Evolutionary conservation across 1,284 basidiomycete species (phyloP), one percentile per base, ranked within the genome.

Genomic region (Ceratobasidium sp.): DNA sequence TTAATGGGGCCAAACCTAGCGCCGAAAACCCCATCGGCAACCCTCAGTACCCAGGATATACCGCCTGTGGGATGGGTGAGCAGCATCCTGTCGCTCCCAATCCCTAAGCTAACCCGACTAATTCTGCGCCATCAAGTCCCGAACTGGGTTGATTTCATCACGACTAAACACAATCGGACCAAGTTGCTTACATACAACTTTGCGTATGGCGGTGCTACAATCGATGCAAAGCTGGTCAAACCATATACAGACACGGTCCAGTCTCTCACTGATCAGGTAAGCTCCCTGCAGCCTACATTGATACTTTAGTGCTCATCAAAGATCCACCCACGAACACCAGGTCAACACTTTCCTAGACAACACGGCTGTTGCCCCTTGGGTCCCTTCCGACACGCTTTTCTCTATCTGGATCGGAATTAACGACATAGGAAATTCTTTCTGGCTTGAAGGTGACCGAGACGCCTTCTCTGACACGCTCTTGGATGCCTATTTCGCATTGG

Each of bases 331-430:
- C n/a, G n/a, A n/a, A 11, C 21, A 32, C 5, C 88, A 90, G 78
- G 88, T 90, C 5, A 79, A 82, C 21, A 84, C 86, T 75, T 90
- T 89, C 80, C 83, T 86, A 62, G 55, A 82, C 16, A 82, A 87
- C 72, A 88, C 88, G 1, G 73, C 76, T 9, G 85, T 83, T n/a
- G 88, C 86, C 0, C 75, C 81, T 46, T 90, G 88, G 88, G 78
- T 82, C 50, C 84, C 85, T 75, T 81, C 83, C 1, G 85, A 89
- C 77, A 84, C 87, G 35, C 80, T 89, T 0, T 89, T 89, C 77
- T 85, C 86, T 2, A 77, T 89, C 66, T 90, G 88, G 86, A 88
- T 90, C 76, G 89, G 88, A 4, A 90, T 90, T 72, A 77, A 77
- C 69, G 74, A 76, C 46, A 73, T 76, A 28, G 75, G 69, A 26